Evolutionary conservation across 108 stramenopile species (phyloP).

Genomic region (Fistulifera pelliculosa): DNA sequence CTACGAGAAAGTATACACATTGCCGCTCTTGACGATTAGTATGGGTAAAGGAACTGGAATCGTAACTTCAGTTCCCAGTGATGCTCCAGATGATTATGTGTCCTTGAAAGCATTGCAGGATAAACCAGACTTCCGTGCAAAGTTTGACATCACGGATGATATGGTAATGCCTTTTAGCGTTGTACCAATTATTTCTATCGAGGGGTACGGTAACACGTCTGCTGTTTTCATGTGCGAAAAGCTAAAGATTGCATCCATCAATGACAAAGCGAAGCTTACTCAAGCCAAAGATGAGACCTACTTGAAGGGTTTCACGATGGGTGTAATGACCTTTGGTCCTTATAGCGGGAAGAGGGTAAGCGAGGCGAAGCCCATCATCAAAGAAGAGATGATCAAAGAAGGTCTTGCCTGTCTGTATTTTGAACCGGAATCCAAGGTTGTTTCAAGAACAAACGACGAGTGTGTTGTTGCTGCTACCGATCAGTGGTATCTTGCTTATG

Average conservation of each 20-base stretch:
- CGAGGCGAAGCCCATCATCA: slow-evolving; percentile 92
- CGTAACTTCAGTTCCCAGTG: slow-evolving; percentile 97
- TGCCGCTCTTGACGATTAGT: slow-evolving; percentile 94
- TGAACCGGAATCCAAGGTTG: slow-evolving; percentile 91
- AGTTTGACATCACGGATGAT: slow-evolving; percentile 89
- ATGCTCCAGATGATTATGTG: slow-evolving; percentile 97
- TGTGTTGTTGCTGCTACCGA: slow-evolving; percentile 97
- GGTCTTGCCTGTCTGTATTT: slow-evolving; percentile 88
- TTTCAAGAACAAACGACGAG: slow-evolving; percentile 94
- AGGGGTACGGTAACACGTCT: slow-evolving; percentile 88
- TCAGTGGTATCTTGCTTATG: slow-evolving; percentile 99
- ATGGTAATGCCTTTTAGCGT: slow-evolving; percentile 91
- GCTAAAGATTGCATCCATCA: slow-evolving; percentile 87
- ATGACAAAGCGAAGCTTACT: slow-evolving; percentile 91
- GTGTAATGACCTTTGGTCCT: slow-evolving; percentile 89
- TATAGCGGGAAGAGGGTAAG: slow-evolving; percentile 89
- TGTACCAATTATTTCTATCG: slow-evolving; percentile 97
- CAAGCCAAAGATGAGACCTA: slow-evolving; percentile 95
- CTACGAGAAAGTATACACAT: slow-evolving; percentile 92
- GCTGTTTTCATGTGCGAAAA: slow-evolving; percentile 92
- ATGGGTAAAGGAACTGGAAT: slow-evolving; percentile 98
- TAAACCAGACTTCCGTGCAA: slow-evolving; percentile 91
- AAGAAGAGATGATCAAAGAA: slow-evolving; percentile 87
- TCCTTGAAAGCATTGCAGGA: slow-evolving; percentile 90
- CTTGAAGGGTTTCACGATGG: slow-evolving; percentile 94